Evolutionary conservation across 1,139 yeast species (phyloP).

Genomic region (Yamadazyma siamensis): DNA sequence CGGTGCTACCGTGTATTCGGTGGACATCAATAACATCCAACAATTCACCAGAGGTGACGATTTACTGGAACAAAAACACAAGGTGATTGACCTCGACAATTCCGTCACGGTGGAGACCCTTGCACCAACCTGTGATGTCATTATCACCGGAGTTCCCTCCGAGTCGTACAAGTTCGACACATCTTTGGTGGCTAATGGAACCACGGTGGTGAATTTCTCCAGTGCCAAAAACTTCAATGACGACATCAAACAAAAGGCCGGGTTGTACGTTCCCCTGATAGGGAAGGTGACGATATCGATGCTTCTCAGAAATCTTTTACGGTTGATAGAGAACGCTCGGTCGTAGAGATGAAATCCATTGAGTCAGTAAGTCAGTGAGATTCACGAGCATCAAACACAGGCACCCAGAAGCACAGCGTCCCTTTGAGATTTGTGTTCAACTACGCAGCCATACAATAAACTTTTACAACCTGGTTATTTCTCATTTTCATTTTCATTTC

Average conservation of each 20-base stretch:
- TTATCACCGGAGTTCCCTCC: conserved; percentile 93
- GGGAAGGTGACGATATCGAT: conserved; percentile 96
- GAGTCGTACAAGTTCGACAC: conserved; percentile 81
- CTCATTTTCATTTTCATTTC: no score
- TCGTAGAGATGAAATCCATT: no score
- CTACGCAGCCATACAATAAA: no score
- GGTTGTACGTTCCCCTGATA: conserved; percentile 88
- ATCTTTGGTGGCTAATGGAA: conserved; percentile 76
- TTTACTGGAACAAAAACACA: conserved; percentile 75
- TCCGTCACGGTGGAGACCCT: conserved; percentile 53
- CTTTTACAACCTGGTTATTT: no score
- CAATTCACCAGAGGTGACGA: conserved; percentile 94
- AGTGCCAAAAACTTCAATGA: conserved; percentile 84
- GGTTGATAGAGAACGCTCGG: conserved; percentile 70
- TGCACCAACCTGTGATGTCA: conserved; percentile 78
- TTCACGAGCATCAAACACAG: no score
- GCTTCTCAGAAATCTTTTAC: conserved; percentile 81
- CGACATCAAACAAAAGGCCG: conserved; percentile 76
- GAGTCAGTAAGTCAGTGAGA: no score
- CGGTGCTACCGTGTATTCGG: conserved; percentile 94
- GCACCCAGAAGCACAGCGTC: conserved; percentile 1
- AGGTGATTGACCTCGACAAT: conserved; percentile 65
- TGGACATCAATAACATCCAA: conserved; percentile 83
- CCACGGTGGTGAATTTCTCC: conserved; percentile 86
- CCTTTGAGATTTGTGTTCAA: no score